Evolutionary conservation across 208 protist genomes (phyloP).

Genomic region (Spongospora subterranea): DNA sequence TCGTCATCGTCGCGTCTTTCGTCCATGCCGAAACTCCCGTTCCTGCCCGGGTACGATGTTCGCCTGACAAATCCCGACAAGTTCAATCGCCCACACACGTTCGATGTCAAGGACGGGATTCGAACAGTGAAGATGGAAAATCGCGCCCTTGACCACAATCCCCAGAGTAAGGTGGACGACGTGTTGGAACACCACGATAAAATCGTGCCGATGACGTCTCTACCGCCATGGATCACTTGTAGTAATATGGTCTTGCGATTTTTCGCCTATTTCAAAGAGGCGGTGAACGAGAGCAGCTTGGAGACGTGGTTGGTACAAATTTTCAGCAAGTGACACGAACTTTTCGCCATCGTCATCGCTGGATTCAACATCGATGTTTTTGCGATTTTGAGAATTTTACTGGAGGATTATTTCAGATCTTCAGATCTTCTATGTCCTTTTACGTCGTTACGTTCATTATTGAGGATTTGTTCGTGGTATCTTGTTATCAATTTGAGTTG

Average conservation of each 20-base stretch:
- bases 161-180: not conserved
- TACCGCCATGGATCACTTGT: conserved; percentile 3
- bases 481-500: too few species aligned
- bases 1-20: too few species aligned
- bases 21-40: too few species aligned
- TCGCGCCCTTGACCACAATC: not conserved
- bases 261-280: conserved; percentile 38
- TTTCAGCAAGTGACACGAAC: too few species aligned
- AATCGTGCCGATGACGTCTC: conserved; percentile 8
- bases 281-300: not conserved
- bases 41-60: not conserved
- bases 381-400: not conserved
- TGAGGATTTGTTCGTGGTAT: too few species aligned
- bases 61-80: not conserved
- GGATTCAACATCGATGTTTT: too few species aligned
- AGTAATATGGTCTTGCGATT: not conserved
- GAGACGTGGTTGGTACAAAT: too few species aligned
- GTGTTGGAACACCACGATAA: not conserved
- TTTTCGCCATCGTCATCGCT: too few species aligned
- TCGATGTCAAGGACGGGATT: not conserved
- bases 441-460: not conserved
- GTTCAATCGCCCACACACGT: not conserved
- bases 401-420: not conserved
- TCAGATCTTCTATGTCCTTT: not conserved
- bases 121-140: not conserved